Evolutionary conservation across 2,329 filamentous ascomycete genomes (phyloP), one percentile per base, ranked within the genome.

Genomic region (Ophiostoma himal-ulmi): DNA sequence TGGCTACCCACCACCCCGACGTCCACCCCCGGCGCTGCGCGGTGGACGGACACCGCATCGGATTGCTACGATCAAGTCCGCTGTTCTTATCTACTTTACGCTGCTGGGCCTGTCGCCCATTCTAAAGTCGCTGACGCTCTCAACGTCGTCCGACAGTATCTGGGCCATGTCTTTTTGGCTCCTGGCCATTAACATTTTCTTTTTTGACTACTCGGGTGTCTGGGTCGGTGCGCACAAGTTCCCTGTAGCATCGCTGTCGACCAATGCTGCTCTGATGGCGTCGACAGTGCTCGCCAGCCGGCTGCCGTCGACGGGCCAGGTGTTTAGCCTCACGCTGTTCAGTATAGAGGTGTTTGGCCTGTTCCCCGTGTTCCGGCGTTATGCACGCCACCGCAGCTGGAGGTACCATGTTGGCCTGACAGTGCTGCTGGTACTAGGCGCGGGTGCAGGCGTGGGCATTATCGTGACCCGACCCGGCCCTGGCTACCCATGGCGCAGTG

Each of bases 151-250:
- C 70, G 95, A 99, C 83, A 95, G 91, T 62, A 99, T 99, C 78
- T 99, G 95, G 95, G 93, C 95, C 71, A 91, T 99, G 83, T 95
- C 92, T 68, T 94, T 92, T 77, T 95, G 93, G 89, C 85, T 99
- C 64, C 87, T 99, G 73, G 87, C 91, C 76, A 94, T 97, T 80
- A 99, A 99, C 79, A 93, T 98, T 73, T 96, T 97, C 80, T 97
- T 96, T 78, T 98, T 97, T 77, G 95, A 99, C 83, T 99, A 99
- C 79, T 92, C 92, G 13, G 91, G 91, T 57, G 74, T 73, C 20
- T 57, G 84, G 82, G 80, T 87, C 79, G 83, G 83, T 34, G 80
- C 77, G 0, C 78, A 77, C 71, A 90, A 89, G 75, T 90, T 92
- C 75, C 89, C 89, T 0, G 78, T 80, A 41, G 89, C 89, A 11